Base-by-base conservation (phyloP, 139 green algal species). In the Tetradesmus lagerheimii region DNA sequence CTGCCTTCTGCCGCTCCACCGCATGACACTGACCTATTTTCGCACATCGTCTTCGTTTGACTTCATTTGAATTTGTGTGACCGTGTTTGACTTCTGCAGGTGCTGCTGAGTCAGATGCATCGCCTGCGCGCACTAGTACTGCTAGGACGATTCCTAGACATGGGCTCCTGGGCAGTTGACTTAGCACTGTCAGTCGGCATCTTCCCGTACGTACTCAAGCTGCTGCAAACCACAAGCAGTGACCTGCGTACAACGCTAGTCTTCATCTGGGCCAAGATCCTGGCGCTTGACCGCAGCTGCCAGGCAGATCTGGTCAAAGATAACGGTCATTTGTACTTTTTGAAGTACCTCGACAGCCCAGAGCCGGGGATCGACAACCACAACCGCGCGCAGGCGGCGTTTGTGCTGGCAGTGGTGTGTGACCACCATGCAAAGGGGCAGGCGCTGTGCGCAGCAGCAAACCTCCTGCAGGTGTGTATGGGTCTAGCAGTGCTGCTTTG, bases 221-320 rank as follows among this genome's bases (percentile, higher is more conserved):
- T 99, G 89, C 96, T 99, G 91, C 92, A 99, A 92, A 99, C 98
- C n/a, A 99, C 96, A 8, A 96, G 96, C 50, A 38, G 92, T 1
- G 98, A 99, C 85, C 93, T 99, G 88, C 93, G 97, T 20, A 92
- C 97, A 62, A 99, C 98, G 31, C 95, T 99, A 25, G 96, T 99
- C 29, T 99, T 99, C 94, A 99, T 99, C 89, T 99, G 98, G 98
- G 96, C 97, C 87, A 99, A 99, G 92, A 98, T 99, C 50, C 92
- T 99, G 82, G 97, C 98, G 2, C 95, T 99, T 78, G 98, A 99
- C 93, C 86, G 80, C 11, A 95, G 91, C 90, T 97, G 95, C 89
- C 97, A 99, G 94, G 92, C 86, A 41, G 98, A 99, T 89, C 94
- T 99, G 57, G 95, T 99, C 23, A 99, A 99, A 89, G 98, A 99